A percentile compares a stretch with the other conserved stretches of the same genome.
These are phyloP conservation scores for Coemansia sp. DNA, from an alignment of 192 early-diverging fungal genomes.

Conservation along the genomic window DNA sequence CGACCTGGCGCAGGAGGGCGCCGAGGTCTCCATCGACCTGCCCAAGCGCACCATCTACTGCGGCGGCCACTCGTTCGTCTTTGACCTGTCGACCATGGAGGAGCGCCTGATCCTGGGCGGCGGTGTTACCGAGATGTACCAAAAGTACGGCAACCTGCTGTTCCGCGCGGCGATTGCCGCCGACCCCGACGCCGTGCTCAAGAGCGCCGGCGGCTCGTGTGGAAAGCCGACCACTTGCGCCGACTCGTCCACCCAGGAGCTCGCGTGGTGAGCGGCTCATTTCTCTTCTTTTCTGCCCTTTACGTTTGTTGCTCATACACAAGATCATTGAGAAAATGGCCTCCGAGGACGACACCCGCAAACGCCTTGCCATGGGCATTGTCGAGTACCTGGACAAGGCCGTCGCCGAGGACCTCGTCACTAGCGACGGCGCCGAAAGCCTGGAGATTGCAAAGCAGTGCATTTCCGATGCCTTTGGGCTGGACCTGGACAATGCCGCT, in stretches of 20 bases:
- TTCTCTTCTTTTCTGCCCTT: background rate
- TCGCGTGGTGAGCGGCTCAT: slow-evolving; percentile 35
- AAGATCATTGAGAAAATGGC: slow-evolving; percentile 1
- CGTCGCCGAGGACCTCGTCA: slow-evolving; percentile 26
- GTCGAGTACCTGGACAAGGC: slow-evolving; percentile 48
- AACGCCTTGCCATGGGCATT: slow-evolving; percentile 37
- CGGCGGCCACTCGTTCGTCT: slow-evolving; percentile 53
- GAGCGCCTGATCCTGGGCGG: slow-evolving; percentile 66
- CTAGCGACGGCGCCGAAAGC: slow-evolving; percentile 43
- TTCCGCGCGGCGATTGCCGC: slow-evolving; percentile 67
- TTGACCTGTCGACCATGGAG: slow-evolving; percentile 66
- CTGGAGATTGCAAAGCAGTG: slow-evolving; percentile 84
- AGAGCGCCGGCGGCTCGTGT: slow-evolving; percentile 41
- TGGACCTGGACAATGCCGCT: slow-evolving; percentile 65
- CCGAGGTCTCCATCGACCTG: slow-evolving; percentile 64
- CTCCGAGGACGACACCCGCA: slow-evolving; percentile 10
- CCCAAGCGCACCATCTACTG: slow-evolving; percentile 59
- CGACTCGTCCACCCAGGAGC: slow-evolving; percentile 37
- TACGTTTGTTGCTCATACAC: background rate
- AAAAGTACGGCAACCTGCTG: slow-evolving; percentile 64
- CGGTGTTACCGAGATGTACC: slow-evolving; percentile 76
- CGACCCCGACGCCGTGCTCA: slow-evolving; percentile 50
- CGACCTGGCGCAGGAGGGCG: slow-evolving; percentile 64
- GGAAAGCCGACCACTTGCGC: slow-evolving; percentile 40
- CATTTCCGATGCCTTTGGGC: slow-evolving; percentile 90